Conservation (phyloP, 768 basidiomycete species). For the Termitomyces sp. region DNA sequence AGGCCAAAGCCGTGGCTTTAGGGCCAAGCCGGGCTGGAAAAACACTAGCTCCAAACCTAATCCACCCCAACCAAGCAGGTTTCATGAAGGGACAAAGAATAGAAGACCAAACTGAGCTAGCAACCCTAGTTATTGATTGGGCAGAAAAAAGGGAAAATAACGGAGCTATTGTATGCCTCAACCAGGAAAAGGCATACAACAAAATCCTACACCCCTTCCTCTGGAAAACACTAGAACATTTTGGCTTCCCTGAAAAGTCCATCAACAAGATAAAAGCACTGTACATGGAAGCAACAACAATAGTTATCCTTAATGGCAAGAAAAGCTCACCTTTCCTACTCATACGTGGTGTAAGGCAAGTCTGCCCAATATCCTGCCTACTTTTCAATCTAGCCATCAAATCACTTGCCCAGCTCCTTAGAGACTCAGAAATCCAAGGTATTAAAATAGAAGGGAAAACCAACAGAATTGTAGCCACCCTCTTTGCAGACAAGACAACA, state of each 20-base stretch:
- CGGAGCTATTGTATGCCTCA: background rate
- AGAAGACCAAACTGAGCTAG: background rate
- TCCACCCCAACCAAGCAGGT: background rate
- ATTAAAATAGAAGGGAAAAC: conserved; percentile 14
- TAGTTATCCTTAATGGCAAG: conserved; percentile 14
- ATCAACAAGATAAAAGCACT: conserved; percentile 11
- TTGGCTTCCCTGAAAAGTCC: conserved; percentile 11
- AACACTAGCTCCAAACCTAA: background rate
- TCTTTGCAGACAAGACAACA: conserved; percentile 42
- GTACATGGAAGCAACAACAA: conserved; percentile 11
- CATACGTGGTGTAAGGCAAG: conserved; percentile 20
- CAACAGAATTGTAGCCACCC: conserved; percentile 20
- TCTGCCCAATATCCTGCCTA: conserved; percentile 35
- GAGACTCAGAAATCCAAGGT: conserved; percentile 25
- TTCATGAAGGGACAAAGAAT: background rate
- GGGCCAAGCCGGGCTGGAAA: too few relatives aligned
- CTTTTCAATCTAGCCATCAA: conserved; percentile 27
- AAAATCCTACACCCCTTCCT: background rate
- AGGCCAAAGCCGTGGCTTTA: too few relatives aligned
- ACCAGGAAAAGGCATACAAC: background rate
- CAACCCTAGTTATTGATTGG: background rate
- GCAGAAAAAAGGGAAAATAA: background rate
- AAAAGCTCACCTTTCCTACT: conserved; percentile 12
- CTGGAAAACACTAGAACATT: background rate
- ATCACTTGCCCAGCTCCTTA: conserved; percentile 21